Evolutionary conservation across 2,329 filamentous ascomycete species (phyloP), one percentile per base, ranked within the genome.

Genomic region (Clonostachys rhizophaga): DNA sequence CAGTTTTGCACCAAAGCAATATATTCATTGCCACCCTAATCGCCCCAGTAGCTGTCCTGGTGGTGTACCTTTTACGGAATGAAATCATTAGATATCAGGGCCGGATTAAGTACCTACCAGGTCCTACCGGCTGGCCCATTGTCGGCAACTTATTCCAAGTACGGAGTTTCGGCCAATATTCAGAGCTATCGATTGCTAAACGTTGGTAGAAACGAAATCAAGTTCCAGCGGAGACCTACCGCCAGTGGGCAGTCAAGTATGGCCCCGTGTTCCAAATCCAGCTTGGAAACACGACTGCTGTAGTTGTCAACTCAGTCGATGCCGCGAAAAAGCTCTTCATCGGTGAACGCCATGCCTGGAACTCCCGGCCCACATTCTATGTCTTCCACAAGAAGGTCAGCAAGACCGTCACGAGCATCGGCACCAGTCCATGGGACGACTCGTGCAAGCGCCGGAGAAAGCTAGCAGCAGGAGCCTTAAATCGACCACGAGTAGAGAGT

Each of bases 401-500:
- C 33, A 55, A 53, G 2, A 52, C 58, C 3, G 60, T 63, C 7
- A 62, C 59, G 1, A 63, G 58, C 13, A 84, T 87, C 46, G 83
- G 83, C 3, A 86, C 83, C 2, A 84, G 80, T 0, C 83, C 83
- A 0, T 86, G 83, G 81, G 81, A 86, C 53, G 83, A 85, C 45
- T 83, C 78, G 14, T 84, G 80, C 64, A 86, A 86, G 59, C 71
- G 74, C 11, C 70, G 83, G 7, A 73, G 83, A 39, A 86, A 85
- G 68, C 81, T 82, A 4, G 82, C 83, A 1, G 83, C 82, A 0
- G 84, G 81, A 0, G 83, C 83, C 0, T 67, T 87, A 41, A 87
- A 87, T 60, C 72, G 78, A 6, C 81, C 82, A 0, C 79, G 81
- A 1, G 79, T 83, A 7, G 79, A 84, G 54, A 82, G 76, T 4